These are phyloP conservation scores for Pseudocercospora fijiensis DNA, from an alignment of 2,329 filamentous ascomycete species.

Conservation along the genomic window DNA sequence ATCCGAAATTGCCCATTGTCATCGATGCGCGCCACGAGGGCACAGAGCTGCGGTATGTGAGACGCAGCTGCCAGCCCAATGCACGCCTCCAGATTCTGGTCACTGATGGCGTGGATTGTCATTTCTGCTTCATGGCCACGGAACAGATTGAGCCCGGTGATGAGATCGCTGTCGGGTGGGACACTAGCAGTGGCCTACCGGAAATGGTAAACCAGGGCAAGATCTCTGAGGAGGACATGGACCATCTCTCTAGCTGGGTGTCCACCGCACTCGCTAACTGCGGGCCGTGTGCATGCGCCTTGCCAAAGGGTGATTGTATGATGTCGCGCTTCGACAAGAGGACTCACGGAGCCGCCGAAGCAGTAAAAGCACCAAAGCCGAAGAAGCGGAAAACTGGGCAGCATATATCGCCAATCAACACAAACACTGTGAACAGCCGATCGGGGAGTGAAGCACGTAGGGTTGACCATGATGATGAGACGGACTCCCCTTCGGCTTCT, in stretches of 20 bases:
- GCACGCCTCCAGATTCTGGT: conserved; percentile 84
- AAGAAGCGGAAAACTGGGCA: conserved; percentile 50
- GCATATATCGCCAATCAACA: conserved; percentile 56
- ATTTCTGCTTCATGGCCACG: conserved; percentile 89
- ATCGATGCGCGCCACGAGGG: conserved; percentile 90
- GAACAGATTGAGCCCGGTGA: conserved; percentile 69
- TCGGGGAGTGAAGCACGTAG: conserved; percentile 59
- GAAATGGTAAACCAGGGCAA: conserved; percentile 22
- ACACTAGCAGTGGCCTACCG: conserved; percentile 46
- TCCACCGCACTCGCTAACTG: conserved; percentile 71
- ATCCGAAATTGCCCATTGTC: conserved; percentile 82
- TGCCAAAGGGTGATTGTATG: conserved; percentile 37
- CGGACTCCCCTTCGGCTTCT: conserved; percentile 57
- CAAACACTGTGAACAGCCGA: conserved; percentile 56
- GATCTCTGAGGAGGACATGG: conserved; percentile 30
- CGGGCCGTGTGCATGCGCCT: conserved; percentile 73
- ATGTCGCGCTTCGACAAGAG: conserved; percentile 36
- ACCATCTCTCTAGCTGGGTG: conserved; percentile 60
- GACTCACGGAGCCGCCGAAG: conserved; percentile 22
- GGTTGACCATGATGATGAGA: conserved; percentile 53
- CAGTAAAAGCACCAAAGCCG: conserved; percentile 43
- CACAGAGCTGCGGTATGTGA: conserved; percentile 81
- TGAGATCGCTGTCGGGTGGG: conserved; percentile 66
- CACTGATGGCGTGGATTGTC: conserved; percentile 73
- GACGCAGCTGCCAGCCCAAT: conserved; percentile 88